Conservation (phyloP, 495 filamentous ascomycete genomes). For the Neurospora tetrasperma region DNA sequence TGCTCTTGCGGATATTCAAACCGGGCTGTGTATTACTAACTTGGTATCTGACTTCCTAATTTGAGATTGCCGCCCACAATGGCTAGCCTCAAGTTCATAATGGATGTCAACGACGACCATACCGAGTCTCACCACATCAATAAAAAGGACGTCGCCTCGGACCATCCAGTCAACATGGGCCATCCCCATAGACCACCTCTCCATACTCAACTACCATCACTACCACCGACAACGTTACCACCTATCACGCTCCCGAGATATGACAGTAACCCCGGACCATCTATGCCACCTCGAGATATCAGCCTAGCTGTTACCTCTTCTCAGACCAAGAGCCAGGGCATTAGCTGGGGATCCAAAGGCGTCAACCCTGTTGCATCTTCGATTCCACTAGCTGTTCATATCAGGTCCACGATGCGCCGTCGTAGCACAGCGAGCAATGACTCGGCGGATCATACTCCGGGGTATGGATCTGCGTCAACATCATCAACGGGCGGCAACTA, state of each 20-base stretch:
- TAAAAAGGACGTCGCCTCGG: constrained; percentile 30
- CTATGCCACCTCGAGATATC: constrained; percentile 20
- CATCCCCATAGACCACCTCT: constrained; percentile 10
- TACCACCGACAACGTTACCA: constrained; percentile 7
- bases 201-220: constrained; percentile 1
- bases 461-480: constrained; percentile 27
- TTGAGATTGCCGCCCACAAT: constrained; percentile 31
- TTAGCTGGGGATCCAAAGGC: constrained; percentile 13
- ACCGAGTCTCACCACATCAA: constrained; percentile 24
- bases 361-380: constrained; percentile 2
- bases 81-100: constrained; percentile 39
- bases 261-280: constrained; percentile 16
- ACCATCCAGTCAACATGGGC: constrained; percentile 21
- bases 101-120: constrained; percentile 35
- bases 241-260: constrained; percentile 12
- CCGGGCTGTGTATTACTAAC: constrained; percentile 30
- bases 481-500: constrained; percentile 18
- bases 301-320: constrained; percentile 17
- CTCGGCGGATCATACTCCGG: constrained; percentile 33
- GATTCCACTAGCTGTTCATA: constrained; percentile 3
- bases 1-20: constrained; percentile 16
- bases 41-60: constrained; percentile 33
- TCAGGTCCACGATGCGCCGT: constrained; percentile 23
- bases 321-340: constrained; percentile 16
- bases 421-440: constrained; percentile 34